phyloP scores from a whole-genome alignment of 176 grass and related monocot species.

The Alloteropsis semialata region DNA sequence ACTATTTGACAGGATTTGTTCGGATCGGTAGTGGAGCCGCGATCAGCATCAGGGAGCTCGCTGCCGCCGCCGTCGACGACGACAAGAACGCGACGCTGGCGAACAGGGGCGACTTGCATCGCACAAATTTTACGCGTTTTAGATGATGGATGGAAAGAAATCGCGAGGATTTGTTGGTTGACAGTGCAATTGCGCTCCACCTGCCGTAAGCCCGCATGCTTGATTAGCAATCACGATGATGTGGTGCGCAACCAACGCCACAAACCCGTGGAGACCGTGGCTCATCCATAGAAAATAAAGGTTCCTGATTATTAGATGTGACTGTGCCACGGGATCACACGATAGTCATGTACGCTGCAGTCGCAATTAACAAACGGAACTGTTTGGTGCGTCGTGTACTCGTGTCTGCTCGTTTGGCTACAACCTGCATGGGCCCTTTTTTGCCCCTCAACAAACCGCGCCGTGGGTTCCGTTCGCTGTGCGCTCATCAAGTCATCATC shows the following conservation, averaged over 20 bases:
- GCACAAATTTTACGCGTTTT: not conserved
- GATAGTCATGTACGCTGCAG: not conserved
- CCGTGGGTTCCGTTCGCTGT: not conserved
- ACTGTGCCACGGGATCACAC: not conserved
- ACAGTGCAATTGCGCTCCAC: not conserved
- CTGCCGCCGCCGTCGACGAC: too few relatives aligned
- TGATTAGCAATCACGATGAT: not conserved
- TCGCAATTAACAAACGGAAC: not conserved
- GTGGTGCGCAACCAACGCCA: not conserved
- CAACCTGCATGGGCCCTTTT: too few relatives aligned
- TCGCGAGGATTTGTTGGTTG: not conserved
- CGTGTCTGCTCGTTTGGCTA: not conserved
- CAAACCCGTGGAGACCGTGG: not conserved
- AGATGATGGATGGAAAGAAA: not conserved
- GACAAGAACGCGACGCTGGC: too few relatives aligned
- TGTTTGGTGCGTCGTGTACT: not conserved
- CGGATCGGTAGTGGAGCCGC: not conserved
- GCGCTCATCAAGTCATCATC: not conserved
- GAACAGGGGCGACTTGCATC: too few relatives aligned
- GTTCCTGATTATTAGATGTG: not conserved
- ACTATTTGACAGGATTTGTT: not conserved
- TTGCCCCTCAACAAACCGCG: too few relatives aligned
- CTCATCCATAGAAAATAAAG: not conserved
- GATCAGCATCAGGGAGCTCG: not conserved
- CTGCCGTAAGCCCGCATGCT: not conserved